Percentiles rank a stretch among this genome's conserved stretches.
These are phyloP conservation scores for Ambrosia trifida DNA, from an alignment of 129 eudicot genomes.

Conservation along the genomic window DNA sequence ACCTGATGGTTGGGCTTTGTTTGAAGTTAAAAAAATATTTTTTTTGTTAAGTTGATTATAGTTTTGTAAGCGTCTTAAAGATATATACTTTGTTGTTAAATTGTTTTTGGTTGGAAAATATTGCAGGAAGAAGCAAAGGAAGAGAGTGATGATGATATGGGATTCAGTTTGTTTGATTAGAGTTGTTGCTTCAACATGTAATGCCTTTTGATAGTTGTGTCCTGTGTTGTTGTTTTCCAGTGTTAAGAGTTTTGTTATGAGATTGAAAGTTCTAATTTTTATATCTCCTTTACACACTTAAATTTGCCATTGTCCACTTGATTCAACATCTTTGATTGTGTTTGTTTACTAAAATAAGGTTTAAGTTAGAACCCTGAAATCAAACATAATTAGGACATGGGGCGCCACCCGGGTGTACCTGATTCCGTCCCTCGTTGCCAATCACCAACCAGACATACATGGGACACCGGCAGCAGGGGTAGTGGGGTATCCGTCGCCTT, in stretches of 20 bases:
- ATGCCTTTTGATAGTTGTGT: constrained; percentile 21
- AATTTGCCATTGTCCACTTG: neutral
- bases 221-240: constrained; percentile 13
- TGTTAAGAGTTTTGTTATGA: constrained; percentile 15
- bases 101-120: neutral
- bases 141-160: constrained; percentile 78
- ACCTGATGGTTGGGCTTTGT: no score
- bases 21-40: no score
- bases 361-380: no score
- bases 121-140: constrained; percentile 67
- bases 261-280: constrained; percentile 20
- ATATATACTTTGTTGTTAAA: neutral
- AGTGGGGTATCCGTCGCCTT: no score
- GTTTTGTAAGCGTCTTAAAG: neutral
- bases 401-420: no score
- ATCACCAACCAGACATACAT: no score
- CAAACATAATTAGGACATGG: no score
- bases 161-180: constrained; percentile 73
- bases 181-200: constrained; percentile 11
- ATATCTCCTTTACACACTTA: neutral
- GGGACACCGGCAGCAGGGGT: no score
- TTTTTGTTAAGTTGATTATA: no score
- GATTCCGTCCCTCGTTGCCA: no score
- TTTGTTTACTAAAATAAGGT: neutral
- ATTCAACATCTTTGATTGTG: neutral